These are phyloP conservation scores for Odontarrhena argentea DNA, from an alignment of 345 rosid species.

Conservation along the genomic window DNA sequence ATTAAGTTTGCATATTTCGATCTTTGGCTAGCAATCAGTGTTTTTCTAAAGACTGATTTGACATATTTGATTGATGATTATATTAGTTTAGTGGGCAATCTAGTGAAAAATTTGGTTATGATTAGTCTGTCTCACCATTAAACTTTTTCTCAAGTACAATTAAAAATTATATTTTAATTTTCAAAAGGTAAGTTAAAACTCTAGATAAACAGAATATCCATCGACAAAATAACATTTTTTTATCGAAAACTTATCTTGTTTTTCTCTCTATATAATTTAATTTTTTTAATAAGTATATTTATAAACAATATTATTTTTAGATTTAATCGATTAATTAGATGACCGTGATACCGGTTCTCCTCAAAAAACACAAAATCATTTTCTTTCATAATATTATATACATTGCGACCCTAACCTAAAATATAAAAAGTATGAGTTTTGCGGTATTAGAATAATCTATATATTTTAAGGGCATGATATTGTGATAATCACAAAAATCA, in stretches of 20 bases:
- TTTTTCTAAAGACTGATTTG: neutral
- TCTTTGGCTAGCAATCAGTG: conserved; percentile 15
- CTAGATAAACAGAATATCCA: neutral
- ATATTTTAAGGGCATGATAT: too few relatives aligned
- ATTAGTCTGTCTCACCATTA: neutral
- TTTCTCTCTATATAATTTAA: too few relatives aligned
- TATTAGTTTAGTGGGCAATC: neutral
- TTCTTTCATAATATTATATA: neutral
- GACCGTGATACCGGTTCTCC: neutral
- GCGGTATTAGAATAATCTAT: too few relatives aligned
- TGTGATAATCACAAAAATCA: too few relatives aligned
- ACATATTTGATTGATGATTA: neutral
- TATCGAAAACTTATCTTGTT: too few relatives aligned
- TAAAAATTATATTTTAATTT: neutral
- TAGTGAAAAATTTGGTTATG: neutral
- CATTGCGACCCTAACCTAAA: too few relatives aligned
- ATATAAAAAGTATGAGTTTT: too few relatives aligned
- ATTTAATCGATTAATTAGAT: neutral
- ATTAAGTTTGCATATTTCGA: neutral
- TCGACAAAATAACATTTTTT: neutral
- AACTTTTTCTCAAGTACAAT: neutral
- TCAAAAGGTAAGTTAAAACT: neutral
- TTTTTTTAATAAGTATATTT: neutral
- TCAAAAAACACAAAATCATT: neutral
- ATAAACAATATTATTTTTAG: neutral